Conservation (phyloP, 2,329 filamentous ascomycete genomes). For the Emergomyces orientalis region DNA sequence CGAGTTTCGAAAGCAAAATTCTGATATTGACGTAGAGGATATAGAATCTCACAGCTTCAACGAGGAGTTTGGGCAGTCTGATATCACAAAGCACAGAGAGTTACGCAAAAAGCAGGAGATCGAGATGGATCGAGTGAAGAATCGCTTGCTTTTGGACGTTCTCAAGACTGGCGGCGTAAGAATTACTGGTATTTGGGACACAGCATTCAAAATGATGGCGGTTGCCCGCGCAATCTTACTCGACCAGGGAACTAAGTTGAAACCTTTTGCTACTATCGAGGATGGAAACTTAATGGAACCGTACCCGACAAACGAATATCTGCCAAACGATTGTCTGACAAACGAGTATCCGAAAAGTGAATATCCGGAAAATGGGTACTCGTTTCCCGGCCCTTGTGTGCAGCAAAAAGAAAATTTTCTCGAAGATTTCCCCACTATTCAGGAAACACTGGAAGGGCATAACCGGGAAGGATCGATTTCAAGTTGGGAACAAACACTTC, state of each 20-base stretch:
- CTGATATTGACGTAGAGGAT: constrained; percentile 5
- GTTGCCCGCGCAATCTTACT: constrained; percentile 24
- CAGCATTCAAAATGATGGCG: constrained; percentile 23
- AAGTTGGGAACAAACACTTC: background rate
- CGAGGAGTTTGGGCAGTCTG: constrained; percentile 11
- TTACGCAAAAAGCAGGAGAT: constrained; percentile 20
- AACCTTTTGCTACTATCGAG: background rate
- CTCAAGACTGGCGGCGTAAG: constrained; percentile 21
- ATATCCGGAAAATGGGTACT: background rate
- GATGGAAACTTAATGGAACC: constrained; percentile 5
- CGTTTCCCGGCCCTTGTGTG: constrained; percentile 9
- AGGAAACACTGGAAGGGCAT: background rate
- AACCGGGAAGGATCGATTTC: background rate
- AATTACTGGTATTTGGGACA: constrained; percentile 22
- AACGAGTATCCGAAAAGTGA: background rate
- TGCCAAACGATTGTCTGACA: background rate
- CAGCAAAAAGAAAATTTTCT: constrained; percentile 15
- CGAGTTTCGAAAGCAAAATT: constrained; percentile 3
- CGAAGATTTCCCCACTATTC: constrained; percentile 19
- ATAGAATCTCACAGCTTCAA: constrained; percentile 4
- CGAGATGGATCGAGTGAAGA: constrained; percentile 22
- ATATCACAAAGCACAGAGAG: constrained; percentile 17
- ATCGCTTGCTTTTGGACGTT: constrained; percentile 24
- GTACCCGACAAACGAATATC: background rate
- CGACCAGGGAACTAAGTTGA: constrained; percentile 21